These are phyloP conservation scores for Rusavskia elegans DNA, from an alignment of 495 filamentous ascomycete genomes.

Conservation along the genomic window DNA sequence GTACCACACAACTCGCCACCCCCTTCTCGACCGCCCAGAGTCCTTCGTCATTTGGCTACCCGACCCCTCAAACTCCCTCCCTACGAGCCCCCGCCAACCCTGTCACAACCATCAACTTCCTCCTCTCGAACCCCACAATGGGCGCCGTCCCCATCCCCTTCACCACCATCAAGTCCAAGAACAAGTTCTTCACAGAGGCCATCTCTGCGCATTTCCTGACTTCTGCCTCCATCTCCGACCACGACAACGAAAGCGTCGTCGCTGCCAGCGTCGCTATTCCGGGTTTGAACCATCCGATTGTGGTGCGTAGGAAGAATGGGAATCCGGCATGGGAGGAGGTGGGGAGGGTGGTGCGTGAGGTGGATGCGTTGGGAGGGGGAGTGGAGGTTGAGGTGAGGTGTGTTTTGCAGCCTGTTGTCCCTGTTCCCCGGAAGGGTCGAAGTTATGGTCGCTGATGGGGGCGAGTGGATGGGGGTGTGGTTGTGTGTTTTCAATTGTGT, in stretches of 20 bases:
- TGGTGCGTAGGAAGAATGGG: background rate
- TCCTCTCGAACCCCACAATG: background rate
- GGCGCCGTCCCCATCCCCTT: background rate
- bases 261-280: background rate
- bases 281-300: background rate
- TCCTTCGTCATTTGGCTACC: no score
- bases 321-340: background rate
- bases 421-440: no score
- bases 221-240: background rate
- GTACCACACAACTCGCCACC: no score
- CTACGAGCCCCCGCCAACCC: background rate
- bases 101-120: background rate
- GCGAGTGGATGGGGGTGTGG: no score
- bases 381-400: background rate
- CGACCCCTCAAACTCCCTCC: background rate
- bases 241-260: background rate
- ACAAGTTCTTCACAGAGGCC: background rate
- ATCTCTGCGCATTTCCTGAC: background rate
- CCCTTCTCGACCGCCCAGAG: no score
- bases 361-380: background rate
- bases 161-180: background rate
- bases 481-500: no score
- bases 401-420: no score
- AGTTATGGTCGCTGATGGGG: no score
- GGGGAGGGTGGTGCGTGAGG: background rate